Evolutionary conservation across 2,329 filamentous ascomycete species (phyloP), one percentile per base, ranked within the genome.

Genomic region (Bipolaris bicolor): DNA sequence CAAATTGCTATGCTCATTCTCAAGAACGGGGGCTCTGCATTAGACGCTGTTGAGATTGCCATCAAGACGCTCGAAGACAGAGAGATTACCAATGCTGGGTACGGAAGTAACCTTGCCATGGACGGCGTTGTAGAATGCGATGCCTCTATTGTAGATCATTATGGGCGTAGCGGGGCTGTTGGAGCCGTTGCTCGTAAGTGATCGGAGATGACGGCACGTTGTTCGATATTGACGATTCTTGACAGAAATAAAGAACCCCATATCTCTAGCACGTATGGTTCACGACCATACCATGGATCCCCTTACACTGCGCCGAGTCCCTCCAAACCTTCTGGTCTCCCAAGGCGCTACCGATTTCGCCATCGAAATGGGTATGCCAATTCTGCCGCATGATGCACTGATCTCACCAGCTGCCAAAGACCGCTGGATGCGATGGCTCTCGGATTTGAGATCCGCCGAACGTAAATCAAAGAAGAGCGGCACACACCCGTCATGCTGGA

Each of bases 31-130:
- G 90, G 88, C 9, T 87, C 88, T 40, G 91, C 95, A 4, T 83
- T 94, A 3, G 92, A 98, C 71, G 95, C 93, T 15, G 90, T 97
- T 20, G 95, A 97, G 76, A 89, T 90, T 49, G 92, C 95, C 29
- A 87, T 99, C 69, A 91, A 89, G 65, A 83, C 91, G 18, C 86
- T 99, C 16, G 95, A 99, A 78, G 91, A 99, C 73, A 88, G 90
- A 55, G 92, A 97, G 69, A 96, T 99, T 64, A 99, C 96, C 34
- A 99, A 99, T 75, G 91, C 94, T 36, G 95, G 95, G 0, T 98
- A 90, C 73, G 95, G 96, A 45, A 99, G 95, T 78, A 99, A 99
- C 69, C 81, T 99, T 22, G 89, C 91, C 43, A 90, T 96, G 61
- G 90, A 97, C 66, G 95, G 95, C 1, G 86, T 88, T 1, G 95